phyloP scores from a whole-genome alignment of 2,329 filamentous ascomycete species.

The Colletotrichum echinochloae region DNA sequence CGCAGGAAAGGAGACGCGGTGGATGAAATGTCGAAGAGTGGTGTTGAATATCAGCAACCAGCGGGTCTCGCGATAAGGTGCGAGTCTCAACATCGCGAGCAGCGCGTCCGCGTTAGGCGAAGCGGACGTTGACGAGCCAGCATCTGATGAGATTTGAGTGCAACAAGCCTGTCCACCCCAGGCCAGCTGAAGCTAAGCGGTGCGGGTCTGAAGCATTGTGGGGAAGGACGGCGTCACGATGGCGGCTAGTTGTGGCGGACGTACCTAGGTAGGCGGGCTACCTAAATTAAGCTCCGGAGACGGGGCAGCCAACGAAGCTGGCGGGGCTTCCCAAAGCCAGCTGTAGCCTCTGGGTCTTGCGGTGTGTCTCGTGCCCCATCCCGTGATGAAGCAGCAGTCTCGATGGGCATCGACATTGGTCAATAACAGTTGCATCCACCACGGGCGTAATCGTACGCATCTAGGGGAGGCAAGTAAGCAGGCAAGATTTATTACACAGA shows the following conservation, averaged over 20 bases:
- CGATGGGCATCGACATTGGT: constrained; percentile 23
- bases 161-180: constrained; percentile 20
- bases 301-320: constrained; percentile 16
- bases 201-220: constrained; percentile 20
- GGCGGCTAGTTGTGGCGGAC: constrained; percentile 39
- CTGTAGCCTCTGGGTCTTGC: constrained; percentile 5
- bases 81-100: constrained; percentile 5
- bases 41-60: constrained; percentile 9
- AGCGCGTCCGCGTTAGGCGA: not conserved
- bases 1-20: constrained; percentile 25
- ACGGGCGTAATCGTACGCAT: not conserved
- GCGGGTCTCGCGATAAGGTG: constrained; percentile 17
- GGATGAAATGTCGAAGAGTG: constrained; percentile 20
- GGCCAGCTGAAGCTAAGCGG: constrained; percentile 27
- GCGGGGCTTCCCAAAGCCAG: constrained; percentile 1
- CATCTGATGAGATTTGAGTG: no score
- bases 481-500: not conserved
- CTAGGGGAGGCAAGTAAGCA: no score
- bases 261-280: constrained; percentile 11
- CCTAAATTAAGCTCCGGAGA: constrained; percentile 30
- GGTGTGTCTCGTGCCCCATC: constrained; percentile 29
- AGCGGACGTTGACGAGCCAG: no score
- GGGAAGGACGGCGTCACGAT: constrained; percentile 30
- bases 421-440: constrained; percentile 7
- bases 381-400: constrained; percentile 19